Evolutionary conservation across 73 alveolate genomes (phyloP), one percentile per base, ranked within the genome.

Genomic region (Symbiodinium pilosum): DNA sequence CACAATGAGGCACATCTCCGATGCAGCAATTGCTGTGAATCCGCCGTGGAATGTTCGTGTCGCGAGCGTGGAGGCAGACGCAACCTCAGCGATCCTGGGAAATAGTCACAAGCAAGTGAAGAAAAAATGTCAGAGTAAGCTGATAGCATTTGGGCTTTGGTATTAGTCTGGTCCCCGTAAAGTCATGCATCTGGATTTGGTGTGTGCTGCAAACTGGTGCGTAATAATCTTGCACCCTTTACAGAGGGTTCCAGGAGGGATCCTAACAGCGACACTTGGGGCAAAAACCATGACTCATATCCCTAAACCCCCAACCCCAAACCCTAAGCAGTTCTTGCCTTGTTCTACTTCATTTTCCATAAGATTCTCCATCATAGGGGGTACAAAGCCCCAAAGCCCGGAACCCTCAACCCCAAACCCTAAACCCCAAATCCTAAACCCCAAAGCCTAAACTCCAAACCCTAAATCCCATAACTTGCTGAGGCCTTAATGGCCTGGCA

Each of bases 401-500:
- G n/a, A n/a, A n/a, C n/a, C n/a, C n/a, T n/a, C n/a, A n/a, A n/a
- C n/a, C n/a, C n/a, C n/a, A n/a, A n/a, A n/a, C n/a, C n/a, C n/a
- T n/a, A n/a, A n/a, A n/a, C n/a, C n/a, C n/a, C n/a, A n/a, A n/a
- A n/a, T n/a, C n/a, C n/a, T n/a, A n/a, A n/a, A n/a, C n/a, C n/a
- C n/a, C n/a, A n/a, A n/a, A n/a, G n/a, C n/a, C n/a, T n/a, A n/a
- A n/a, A n/a, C n/a, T n/a, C n/a, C n/a, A n/a, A n/a, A n/a, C n/a
- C n/a, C n/a, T n/a, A n/a, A n/a, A n/a, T n/a, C n/a, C n/a, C n/a
- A n/a, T n/a, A n/a, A n/a, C 8, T 20, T 34, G 28, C 44, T 2
- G 5, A 87, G 95, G 95, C 97, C 42, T n/a, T 91, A 28, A 71
- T 91, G n/a, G 97, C 77, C 42, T 91, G 97, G 97, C 88, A 91